Evolutionary conservation across 2,329 filamentous ascomycete species (phyloP), one percentile per base, ranked within the genome.

Genomic region (Trichophyton equinum): DNA sequence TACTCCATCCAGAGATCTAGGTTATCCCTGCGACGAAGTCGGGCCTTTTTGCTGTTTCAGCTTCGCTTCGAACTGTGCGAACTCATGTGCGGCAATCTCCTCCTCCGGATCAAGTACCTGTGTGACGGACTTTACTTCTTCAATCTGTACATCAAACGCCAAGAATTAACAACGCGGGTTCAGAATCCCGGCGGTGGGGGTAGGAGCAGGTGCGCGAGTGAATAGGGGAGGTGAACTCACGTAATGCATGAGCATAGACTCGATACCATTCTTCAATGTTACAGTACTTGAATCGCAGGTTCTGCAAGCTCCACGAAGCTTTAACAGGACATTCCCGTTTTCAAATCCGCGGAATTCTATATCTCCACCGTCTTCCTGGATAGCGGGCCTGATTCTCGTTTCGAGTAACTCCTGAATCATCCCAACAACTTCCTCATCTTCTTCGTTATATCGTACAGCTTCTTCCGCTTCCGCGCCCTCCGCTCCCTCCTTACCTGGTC

Each of bases 331-430:
- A 64, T 87, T 82, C 0, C 94, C 94, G 67, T 90, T 82, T 66
- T 91, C 82, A 69, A 97, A 97, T 0, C 92, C 92, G 18, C 89
- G 81, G 73, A 92, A 95, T 73, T 99, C 94, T 69, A 99, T 97
- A 72, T 99, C 94, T 53, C 94, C 94, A 56, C 94, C 94, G 67
- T 99, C 94, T 73, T 97, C 94, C 74, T 97, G 94, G 64, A 99
- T 99, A 0, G 92, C 89, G 0, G 94, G 94, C 49, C 94, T 82
- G 70, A 99, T 96, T 64, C 94, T 82, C 27, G 94, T 99, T 75
- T 99, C 94, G 40, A 99, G 80, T 36, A 99, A 78, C 76, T 99
- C 94, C 78, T 97, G 96, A 76, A 99, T 97, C 94, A 97, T 97
- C 62, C 90, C 88, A 7, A 99, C 87, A 9, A 96, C 89, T 75